Evolutionary conservation across 2,329 filamentous ascomycete species (phyloP), one percentile per base, ranked within the genome.

Genomic region (Harringtonia aguacate): DNA sequence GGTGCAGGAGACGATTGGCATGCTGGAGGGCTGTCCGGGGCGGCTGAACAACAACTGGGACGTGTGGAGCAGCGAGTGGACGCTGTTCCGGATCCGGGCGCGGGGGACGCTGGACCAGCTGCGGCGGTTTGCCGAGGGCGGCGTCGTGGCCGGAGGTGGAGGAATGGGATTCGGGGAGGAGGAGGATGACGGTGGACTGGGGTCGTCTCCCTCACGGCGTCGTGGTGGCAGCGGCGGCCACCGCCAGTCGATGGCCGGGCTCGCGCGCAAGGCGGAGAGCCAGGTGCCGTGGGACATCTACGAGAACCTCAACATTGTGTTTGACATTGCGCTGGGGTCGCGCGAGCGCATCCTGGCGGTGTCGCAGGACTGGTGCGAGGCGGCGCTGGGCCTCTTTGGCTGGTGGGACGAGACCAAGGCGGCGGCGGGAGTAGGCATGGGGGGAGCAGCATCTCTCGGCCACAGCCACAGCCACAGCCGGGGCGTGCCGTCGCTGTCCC

Each of bases 341-440:
- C 72, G 79, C 10, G 75, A 81, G 30, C 80, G 87, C 18, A 86
- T 95, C 42, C 68, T 94, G 48, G 75, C 80, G 38, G 77, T 80
- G 36, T 78, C 88, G 1, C 81, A 90, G 56, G 89, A 95, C 61
- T 97, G 90, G 90, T 79, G 90, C 41, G 90, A 97, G 65, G 89
- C 87, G 1, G 84, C 82, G 0, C 66, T 95, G 47, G 85, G 82
- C 2, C 67, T 97, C 40, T 81, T 89, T 28, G 81, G 84, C 7
- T 97, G 90, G 90, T 95, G 89, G 88, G 83, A 94, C 57, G 86
- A 92, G 48, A 31, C 41, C 15, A 42, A 41, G 41, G 40, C n/a
- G 22, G 21, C n/a, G 18, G 42, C 36, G 29, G 36, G 14, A 3
- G 30, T n/a, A 28, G 18, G 18, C 22, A 7, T n/a, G 31, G 21